Evolutionary conservation across 2,329 filamentous ascomycete species (phyloP).

Genomic region (Sporothrix dimorphospora): DNA sequence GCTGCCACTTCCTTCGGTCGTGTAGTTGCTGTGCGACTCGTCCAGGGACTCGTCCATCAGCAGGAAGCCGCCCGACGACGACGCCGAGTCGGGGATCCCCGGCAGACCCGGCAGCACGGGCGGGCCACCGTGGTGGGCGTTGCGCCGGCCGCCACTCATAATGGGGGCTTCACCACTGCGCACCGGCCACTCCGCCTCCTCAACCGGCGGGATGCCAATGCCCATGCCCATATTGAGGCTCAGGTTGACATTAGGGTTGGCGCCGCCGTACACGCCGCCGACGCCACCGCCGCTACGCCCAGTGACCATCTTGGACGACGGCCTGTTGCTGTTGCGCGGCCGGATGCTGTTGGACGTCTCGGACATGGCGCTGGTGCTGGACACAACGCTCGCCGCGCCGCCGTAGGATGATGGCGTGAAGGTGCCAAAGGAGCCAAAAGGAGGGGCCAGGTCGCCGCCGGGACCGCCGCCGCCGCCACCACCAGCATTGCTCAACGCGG

Average conservation of each 20-base stretch:
- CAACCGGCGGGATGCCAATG: constrained; percentile 35
- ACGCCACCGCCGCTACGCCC: not conserved
- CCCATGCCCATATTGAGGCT: constrained; percentile 26
- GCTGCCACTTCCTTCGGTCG: constrained; percentile 34
- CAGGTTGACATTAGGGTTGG: constrained; percentile 14
- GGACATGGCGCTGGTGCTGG: constrained; percentile 39
- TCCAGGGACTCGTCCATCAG: constrained; percentile 38
- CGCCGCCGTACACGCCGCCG: constrained; percentile 12
- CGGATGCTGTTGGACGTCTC: constrained; percentile 38
- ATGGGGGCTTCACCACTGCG: not conserved
- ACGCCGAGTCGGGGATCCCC: constrained; percentile 28
- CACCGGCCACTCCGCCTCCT: constrained; percentile 37
- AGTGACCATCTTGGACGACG: constrained; percentile 5
- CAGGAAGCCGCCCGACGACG: constrained; percentile 35
- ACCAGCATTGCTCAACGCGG: constrained; percentile 28
- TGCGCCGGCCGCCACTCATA: constrained; percentile 13
- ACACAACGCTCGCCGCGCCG: constrained; percentile 35
- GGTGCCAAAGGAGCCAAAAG: constrained; percentile 32
- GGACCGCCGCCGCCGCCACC: not conserved
- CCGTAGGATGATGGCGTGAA: constrained; percentile 29
- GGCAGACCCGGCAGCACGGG: constrained; percentile 28
- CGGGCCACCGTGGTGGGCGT: constrained; percentile 16
- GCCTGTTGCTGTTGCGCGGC: constrained; percentile 29
- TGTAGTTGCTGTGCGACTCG: constrained; percentile 36
- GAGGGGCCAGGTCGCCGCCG: not conserved